These are phyloP conservation scores for Puccinia coronata DNA, from an alignment of 1,284 basidiomycete genomes.

Conservation along the genomic window DNA sequence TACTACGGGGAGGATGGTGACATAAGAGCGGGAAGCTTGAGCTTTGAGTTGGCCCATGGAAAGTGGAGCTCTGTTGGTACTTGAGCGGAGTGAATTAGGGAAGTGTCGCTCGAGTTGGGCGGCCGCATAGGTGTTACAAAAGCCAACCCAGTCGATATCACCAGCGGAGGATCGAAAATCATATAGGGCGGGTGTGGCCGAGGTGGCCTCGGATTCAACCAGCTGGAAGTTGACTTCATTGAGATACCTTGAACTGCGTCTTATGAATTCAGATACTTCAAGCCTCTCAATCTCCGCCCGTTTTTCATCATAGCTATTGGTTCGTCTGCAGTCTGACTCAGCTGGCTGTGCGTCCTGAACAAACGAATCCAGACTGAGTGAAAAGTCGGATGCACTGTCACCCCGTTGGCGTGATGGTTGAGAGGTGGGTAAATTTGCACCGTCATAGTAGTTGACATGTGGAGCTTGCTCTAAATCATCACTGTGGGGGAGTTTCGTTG, in stretches of 20 bases:
- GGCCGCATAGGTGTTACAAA: slow-evolving; percentile 16
- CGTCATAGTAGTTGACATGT: background rate
- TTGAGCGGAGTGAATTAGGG: slow-evolving; percentile 21
- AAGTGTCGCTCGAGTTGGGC: slow-evolving; percentile 33
- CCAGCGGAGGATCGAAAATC: slow-evolving; percentile 20
- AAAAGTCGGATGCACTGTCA: slow-evolving; percentile 1
- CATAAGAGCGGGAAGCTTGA: slow-evolving; percentile 30
- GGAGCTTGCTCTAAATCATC: background rate
- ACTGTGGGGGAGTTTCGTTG: background rate
- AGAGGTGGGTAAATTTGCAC: background rate
- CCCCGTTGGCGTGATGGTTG: background rate
- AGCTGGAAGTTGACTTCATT: slow-evolving; percentile 23
- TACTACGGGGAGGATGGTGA: slow-evolving; percentile 33
- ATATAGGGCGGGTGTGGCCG: slow-evolving; percentile 1
- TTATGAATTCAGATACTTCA: slow-evolving; percentile 38
- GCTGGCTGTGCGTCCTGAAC: background rate
- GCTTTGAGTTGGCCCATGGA: slow-evolving; percentile 39
- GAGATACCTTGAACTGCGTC: slow-evolving; percentile 42
- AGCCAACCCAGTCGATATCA: slow-evolving; percentile 33
- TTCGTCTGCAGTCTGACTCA: background rate
- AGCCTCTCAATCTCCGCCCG: slow-evolving; percentile 25
- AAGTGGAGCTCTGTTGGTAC: background rate
- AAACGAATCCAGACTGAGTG: background rate
- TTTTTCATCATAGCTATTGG: background rate
- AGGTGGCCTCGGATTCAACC: background rate